A percentile compares a stretch with the other conserved stretches of the same genome.
phyloP scores from a whole-genome alignment of 495 filamentous ascomycete species.

The Parmelia sp. region DNA sequence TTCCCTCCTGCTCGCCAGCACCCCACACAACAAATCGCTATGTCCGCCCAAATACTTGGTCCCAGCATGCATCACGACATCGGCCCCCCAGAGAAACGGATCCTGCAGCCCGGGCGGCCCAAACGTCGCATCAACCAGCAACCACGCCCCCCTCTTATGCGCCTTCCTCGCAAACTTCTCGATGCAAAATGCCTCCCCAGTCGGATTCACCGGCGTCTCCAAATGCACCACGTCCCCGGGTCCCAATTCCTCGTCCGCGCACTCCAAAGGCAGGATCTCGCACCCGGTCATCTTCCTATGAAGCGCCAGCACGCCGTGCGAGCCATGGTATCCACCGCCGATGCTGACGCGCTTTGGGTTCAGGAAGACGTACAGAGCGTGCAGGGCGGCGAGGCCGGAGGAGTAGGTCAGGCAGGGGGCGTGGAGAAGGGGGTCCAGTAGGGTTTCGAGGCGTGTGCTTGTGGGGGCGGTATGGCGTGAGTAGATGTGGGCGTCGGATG shows the following conservation, averaged over 20 bases:
- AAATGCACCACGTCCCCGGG: constrained; percentile 82
- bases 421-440: constrained; percentile 65
- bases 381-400: constrained; percentile 81
- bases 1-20: constrained; percentile 56
- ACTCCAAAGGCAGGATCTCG: constrained; percentile 57
- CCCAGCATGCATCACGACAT: constrained; percentile 82
- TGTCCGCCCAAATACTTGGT: constrained; percentile 97
- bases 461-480: constrained; percentile 71
- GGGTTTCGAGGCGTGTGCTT: constrained; percentile 72
- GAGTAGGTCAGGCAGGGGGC: constrained; percentile 68
- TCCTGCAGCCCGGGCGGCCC: constrained; percentile 86
- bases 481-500: constrained; percentile 55
- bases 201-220: constrained; percentile 88
- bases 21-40: constrained; percentile 81
- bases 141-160: constrained; percentile 59
- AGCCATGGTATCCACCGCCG: constrained; percentile 84
- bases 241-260: constrained; percentile 47
- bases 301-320: constrained; percentile 72
- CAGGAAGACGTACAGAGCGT: constrained; percentile 68
- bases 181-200: constrained; percentile 71
- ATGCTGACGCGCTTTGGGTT: constrained; percentile 76
- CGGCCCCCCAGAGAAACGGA: constrained; percentile 72
- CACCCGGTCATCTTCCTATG: constrained; percentile 65
- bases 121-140: constrained; percentile 90
- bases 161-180: constrained; percentile 61